These are phyloP conservation scores for Fusarium torreyae DNA, from an alignment of 2,329 filamentous ascomycete species.

Conservation along the genomic window DNA sequence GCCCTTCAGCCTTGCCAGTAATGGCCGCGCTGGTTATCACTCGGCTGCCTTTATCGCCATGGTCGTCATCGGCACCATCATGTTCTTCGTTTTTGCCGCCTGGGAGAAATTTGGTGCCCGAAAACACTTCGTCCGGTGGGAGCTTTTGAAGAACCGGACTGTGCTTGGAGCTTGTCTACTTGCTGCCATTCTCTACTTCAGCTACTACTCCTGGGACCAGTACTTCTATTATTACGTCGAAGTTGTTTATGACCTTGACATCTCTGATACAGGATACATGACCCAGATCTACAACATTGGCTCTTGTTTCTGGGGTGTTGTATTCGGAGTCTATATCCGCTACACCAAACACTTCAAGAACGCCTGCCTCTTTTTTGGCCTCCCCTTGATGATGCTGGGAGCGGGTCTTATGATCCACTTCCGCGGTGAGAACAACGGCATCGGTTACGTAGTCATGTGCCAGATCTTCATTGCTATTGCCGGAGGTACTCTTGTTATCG, in stretches of 20 bases:
- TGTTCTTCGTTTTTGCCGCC: constrained; percentile 5
- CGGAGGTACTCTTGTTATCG: constrained; percentile 12
- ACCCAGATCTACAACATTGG: constrained; percentile 56
- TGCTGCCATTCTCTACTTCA: constrained; percentile 54
- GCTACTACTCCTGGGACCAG: constrained; percentile 55
- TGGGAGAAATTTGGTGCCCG: constrained; percentile 16
- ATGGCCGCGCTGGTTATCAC: background rate
- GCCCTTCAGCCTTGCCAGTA: constrained; percentile 68
- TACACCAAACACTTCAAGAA: constrained; percentile 26
- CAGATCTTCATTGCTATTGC: constrained; percentile 15
- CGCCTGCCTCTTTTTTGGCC: constrained; percentile 14
- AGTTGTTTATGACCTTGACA: constrained; percentile 55
- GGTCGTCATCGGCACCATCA: constrained; percentile 6
- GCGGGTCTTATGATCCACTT: constrained; percentile 32
- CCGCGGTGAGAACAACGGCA: constrained; percentile 5
- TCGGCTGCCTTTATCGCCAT: constrained; percentile 12
- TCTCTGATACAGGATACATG: constrained; percentile 57
- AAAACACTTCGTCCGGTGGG: constrained; percentile 12
- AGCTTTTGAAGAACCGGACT: constrained; percentile 50
- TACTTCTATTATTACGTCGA: constrained; percentile 59
- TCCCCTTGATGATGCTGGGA: constrained; percentile 10
- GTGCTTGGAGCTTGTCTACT: constrained; percentile 58
- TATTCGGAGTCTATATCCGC: constrained; percentile 10
- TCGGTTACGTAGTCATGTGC: constrained; percentile 21
- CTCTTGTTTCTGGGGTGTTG: constrained; percentile 49